These are phyloP conservation scores for Ehretia macrophylla DNA, from an alignment of 257 asterid genomes.

Conservation along the genomic window DNA sequence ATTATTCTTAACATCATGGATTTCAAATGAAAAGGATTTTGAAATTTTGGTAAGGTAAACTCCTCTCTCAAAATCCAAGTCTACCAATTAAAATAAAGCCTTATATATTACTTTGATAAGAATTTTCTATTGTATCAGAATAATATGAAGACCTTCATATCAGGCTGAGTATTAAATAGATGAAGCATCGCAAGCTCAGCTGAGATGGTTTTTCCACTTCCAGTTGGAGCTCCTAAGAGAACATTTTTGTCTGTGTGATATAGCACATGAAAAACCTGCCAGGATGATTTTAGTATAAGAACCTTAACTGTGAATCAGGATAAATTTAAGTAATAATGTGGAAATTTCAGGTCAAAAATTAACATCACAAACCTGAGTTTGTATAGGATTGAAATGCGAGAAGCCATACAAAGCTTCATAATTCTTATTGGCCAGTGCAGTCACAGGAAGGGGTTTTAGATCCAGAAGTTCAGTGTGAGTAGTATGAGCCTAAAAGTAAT, in stretches of 20 bases:
- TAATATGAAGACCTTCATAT: slow-evolving; percentile 66
- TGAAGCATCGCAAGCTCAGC: slow-evolving; percentile 99
- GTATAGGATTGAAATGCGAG: slow-evolving; percentile 96
- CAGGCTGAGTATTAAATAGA: slow-evolving; percentile 83
- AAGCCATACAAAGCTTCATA: slow-evolving; percentile 79
- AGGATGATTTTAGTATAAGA: slow-evolving; percentile 9
- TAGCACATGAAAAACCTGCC: slow-evolving; percentile 90
- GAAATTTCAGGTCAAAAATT: neutral
- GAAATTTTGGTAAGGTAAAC: no score
- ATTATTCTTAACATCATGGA: no score
- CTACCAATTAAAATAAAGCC: no score
- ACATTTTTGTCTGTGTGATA: slow-evolving; percentile 91
- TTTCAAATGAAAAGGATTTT: no score
- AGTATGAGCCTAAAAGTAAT: slow-evolving; percentile 60
- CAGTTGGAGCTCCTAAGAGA: slow-evolving; percentile 98
- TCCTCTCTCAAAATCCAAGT: no score
- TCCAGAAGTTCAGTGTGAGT: slow-evolving; percentile 96
- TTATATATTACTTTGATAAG: no score
- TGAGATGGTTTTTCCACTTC: slow-evolving; percentile 98
- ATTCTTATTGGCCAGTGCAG: slow-evolving; percentile 78
- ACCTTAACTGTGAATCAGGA: neutral
- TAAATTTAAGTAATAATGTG: slow-evolving; percentile 4
- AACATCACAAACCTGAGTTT: slow-evolving; percentile 70
- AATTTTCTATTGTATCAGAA: no score
- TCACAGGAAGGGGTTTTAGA: slow-evolving; percentile 95